Evolutionary conservation across 2,329 filamentous ascomycete species (phyloP), one percentile per base, ranked within the genome.

Genomic region (Xylaria sp.): DNA sequence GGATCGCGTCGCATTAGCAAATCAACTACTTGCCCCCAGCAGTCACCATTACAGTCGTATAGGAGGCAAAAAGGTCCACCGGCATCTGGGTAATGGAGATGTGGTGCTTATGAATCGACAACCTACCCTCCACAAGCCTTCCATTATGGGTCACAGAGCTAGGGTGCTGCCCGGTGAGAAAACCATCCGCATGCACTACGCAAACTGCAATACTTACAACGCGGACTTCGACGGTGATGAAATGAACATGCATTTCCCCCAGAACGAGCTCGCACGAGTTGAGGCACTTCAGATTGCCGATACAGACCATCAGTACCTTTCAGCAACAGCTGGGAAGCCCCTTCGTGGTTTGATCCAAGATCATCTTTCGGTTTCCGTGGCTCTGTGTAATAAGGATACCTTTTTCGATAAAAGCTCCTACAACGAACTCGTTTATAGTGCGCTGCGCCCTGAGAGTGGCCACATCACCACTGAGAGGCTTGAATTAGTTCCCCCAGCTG

Each of bases 211-310:
- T 78, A 98, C 96, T 0, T 99, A 99, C 86, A 99, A 99, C 76
- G 96, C 96, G 39, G 96, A 99, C 86, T 99, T 99, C 78, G 97
- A 99, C 78, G 96, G 96, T 80, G 96, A 99, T 79, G 96, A 99
- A 81, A 99, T 99, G 96, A 99, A 99, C 81, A 97, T 99, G 94
- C 96, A 99, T 82, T 98, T 99, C 78, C 96, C 96, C 1, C 96
- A 99, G 76, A 98, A 97, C 75, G 97, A 98, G 79, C 86, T 98
- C 73, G 96, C 96, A 18, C 88, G 96, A 74, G 93, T 95, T 1
- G 96, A 99, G 82, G 96, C 96, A 1, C 87, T 97, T 74, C 93
- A 94, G 74, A 91, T 99, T 76, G 96, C 96, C 46, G 95, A 98
- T 79, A 98, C 96, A 2, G 95, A 99, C 79, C 94, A 98, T 78